Percentiles rank a stretch among this genome's conserved stretches.
Evolutionary conservation across 345 rosid genomes (phyloP).

Genomic region (Populus alba): DNA sequence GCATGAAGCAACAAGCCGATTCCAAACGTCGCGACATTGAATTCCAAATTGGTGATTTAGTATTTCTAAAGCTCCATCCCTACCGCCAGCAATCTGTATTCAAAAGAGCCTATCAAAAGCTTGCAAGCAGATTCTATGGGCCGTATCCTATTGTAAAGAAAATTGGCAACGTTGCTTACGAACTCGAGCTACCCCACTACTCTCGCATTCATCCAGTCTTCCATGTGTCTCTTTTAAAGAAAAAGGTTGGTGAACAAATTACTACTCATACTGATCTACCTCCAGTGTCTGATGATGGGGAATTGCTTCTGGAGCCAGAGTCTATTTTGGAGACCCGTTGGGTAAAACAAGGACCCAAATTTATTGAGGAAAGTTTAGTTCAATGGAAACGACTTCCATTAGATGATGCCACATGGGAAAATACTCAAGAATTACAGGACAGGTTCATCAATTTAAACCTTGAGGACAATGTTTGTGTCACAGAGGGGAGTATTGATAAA

Average conservation of each 20-base stretch:
- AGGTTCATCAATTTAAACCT: too few relatives aligned
- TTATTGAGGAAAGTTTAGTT: too few relatives aligned
- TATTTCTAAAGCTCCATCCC: background rate
- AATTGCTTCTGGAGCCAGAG: too few relatives aligned
- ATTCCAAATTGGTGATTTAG: background rate
- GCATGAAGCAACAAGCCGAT: background rate
- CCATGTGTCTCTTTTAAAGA: background rate
- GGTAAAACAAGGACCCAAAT: too few relatives aligned
- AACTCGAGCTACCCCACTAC: background rate
- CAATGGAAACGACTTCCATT: too few relatives aligned
- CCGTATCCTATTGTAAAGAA: background rate
- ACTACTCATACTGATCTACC: too few relatives aligned
- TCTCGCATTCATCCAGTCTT: background rate
- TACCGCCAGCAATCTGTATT: rapidly evolving
- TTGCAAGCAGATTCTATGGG: background rate
- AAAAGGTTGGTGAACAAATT: too few relatives aligned
- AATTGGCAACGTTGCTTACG: background rate
- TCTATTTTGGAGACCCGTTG: too few relatives aligned
- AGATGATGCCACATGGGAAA: too few relatives aligned
- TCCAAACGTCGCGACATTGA: rapidly evolving
- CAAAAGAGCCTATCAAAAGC: background rate
- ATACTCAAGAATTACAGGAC: too few relatives aligned
- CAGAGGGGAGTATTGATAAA: background rate
- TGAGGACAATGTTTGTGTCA: too few relatives aligned
- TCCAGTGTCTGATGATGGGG: too few relatives aligned